Evolutionary conservation across 257 asterid genomes (phyloP), one percentile per base, ranked within the genome.

Genomic region (Solanum verrucosum): DNA sequence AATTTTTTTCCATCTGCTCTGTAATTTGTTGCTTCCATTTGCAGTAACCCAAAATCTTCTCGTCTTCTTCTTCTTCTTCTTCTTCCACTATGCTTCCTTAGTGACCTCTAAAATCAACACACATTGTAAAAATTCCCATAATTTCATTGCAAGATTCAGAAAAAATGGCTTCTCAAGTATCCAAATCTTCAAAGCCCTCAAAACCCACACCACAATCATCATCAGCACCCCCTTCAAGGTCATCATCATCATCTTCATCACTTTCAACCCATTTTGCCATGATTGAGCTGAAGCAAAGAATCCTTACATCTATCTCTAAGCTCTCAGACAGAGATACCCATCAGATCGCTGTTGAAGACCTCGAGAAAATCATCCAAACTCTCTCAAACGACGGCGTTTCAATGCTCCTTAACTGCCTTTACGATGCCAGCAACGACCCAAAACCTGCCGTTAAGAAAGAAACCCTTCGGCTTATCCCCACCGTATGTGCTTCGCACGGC

Each of bases 271-370:
- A 97, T 84, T 86, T 97, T 23, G 99, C 98, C 25, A 97, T 94
- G 98, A 93, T 97, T 84, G 99, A 96, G 87, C 92, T 97, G 84
- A 97, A 97, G 94, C 99, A 97, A 88, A 90, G 98, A 52, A 94
- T 96, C 25, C 94, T 97, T 13, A 96, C 95, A 25, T 97, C 98
- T 14, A 94, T 97, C 2, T 93, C 98, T n/a, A 97, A 96, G 90
- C 96, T 97, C 68, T 95, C 99, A 63, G 99, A 97, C 90, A 94
- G 99, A 63, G 99, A 97, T 90, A 97, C 99, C 56, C 99, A 97
- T 92, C 98, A 96, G 94, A 97, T 97, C 95, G 99, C 99, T 33
- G 92, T 97, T 40, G 98, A 97, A 70, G 99, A 97, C 92, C 95
- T 97, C 44, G 96, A 95, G 87, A 94, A 93, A 88, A 93, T 97